Percentiles rank a stretch among this genome's conserved stretches.
phyloP scores from a whole-genome alignment of 345 rosid genomes.

The Acer saccharum region DNA sequence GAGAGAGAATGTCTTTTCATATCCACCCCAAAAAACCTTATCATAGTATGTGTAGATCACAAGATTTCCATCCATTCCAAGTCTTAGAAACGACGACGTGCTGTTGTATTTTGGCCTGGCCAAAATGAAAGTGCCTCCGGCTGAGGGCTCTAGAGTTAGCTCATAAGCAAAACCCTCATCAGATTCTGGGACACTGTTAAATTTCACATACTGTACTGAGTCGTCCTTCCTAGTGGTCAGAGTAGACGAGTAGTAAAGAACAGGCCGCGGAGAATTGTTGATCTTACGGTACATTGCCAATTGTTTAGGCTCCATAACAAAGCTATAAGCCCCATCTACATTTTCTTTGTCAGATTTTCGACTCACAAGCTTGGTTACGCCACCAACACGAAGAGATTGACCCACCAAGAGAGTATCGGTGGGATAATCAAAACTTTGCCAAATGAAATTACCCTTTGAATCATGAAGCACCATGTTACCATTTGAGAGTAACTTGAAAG shows the following conservation, averaged over 20 bases:
- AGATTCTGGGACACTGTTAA: conserved; percentile 22
- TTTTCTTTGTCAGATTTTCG: conserved; percentile 37
- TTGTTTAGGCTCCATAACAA: conserved; percentile 50
- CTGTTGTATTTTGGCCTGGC: conserved; percentile 41
- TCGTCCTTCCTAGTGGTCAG: not conserved
- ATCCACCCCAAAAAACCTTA: conserved; percentile 34
- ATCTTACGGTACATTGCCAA: conserved; percentile 37
- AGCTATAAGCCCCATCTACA: conserved; percentile 48
- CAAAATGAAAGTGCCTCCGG: not conserved
- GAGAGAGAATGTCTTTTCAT: conserved; percentile 33
- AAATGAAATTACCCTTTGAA: conserved; percentile 38
- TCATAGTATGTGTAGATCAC: conserved; percentile 40
- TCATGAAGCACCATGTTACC: conserved; percentile 68
- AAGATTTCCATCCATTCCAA: conserved; percentile 54
- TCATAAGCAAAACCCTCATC: conserved; percentile 28
- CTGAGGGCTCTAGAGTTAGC: conserved; percentile 6
- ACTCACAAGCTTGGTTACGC: conserved; percentile 49
- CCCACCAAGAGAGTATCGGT: conserved; percentile 65
- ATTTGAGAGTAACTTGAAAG: conserved; percentile 45
- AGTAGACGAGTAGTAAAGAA: conserved; percentile 26
- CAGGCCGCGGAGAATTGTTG: conserved; percentile 29
- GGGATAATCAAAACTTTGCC: conserved; percentile 68
- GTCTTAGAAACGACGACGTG: conserved; percentile 41
- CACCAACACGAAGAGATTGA: conserved; percentile 41
- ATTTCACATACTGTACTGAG: conserved; percentile 18